These are phyloP conservation scores for Aspergillus alliaceus DNA, from an alignment of 2,329 filamentous ascomycete genomes.

Conservation along the genomic window DNA sequence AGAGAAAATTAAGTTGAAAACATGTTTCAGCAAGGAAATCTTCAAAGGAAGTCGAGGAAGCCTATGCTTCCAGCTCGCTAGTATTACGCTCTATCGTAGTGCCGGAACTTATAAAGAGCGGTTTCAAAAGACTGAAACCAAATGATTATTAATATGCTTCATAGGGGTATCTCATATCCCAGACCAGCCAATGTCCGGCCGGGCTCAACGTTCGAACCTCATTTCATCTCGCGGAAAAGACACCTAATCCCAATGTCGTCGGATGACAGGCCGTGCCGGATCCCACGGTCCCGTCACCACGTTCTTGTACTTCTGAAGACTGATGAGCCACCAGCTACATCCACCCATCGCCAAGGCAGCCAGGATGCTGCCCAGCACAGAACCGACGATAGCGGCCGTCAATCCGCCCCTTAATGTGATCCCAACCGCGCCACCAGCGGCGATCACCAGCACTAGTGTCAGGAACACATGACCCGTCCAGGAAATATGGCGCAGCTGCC, in stretches of 20 bases:
- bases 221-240: neutral
- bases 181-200: neutral
- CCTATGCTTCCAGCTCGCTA: no score
- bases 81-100: no score
- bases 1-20: neutral
- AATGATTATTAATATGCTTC: neutral
- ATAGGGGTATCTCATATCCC: neutral
- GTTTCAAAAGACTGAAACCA: neutral
- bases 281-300: constrained; percentile 99
- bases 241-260: constrained; percentile 42
- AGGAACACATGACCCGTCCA: constrained; percentile 78
- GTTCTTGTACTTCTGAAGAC: constrained; percentile 97
- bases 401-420: constrained; percentile 57
- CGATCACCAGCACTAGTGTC: constrained; percentile 73
- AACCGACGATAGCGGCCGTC: constrained; percentile 65
- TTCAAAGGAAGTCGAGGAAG: no score
- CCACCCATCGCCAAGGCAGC: constrained; percentile 81
- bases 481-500: constrained; percentile 77
- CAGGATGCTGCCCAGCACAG: constrained; percentile 71
- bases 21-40: no score
- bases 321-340: constrained; percentile 97
- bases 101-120: neutral
- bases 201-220: neutral
- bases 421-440: constrained; percentile 76
- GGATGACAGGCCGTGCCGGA: constrained; percentile 71